Percentiles rank a stretch among this genome's conserved stretches.
These are phyloP conservation scores for Flaveria trinervia DNA, from an alignment of 129 eudicot species.

Conservation along the genomic window DNA sequence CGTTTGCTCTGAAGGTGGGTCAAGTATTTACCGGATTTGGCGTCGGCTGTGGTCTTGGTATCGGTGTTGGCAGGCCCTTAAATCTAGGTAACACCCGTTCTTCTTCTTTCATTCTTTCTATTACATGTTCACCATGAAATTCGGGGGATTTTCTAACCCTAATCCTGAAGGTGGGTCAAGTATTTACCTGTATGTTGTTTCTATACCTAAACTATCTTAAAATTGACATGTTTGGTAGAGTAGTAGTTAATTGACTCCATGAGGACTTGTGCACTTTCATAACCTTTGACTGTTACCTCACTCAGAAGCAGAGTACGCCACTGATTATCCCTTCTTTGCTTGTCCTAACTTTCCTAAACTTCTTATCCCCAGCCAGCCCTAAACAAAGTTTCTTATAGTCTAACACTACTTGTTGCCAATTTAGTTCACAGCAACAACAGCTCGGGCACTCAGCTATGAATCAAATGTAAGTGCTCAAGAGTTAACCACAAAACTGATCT, in stretches of 20 bases:
- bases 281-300: neutral
- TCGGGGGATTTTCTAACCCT: constrained; percentile 42
- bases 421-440: too few relatives aligned
- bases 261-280: neutral
- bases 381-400: neutral
- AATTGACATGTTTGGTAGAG: neutral
- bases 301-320: neutral
- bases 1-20: constrained; percentile 82
- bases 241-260: neutral
- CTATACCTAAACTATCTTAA: too few relatives aligned
- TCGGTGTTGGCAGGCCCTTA: constrained; percentile 76
- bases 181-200: constrained; percentile 41
- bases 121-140: constrained; percentile 29
- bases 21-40: constrained; percentile 94
- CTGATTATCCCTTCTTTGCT: neutral
- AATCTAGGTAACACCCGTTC: constrained; percentile 46
- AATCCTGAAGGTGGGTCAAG: too few relatives aligned
- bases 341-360: neutral
- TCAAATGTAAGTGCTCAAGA: neutral
- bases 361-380: neutral
- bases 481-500: neutral
- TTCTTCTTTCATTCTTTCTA: neutral
- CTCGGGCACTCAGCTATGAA: too few relatives aligned
- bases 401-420: neutral
- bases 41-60: constrained; percentile 92